Percentiles rank a stretch among this genome's conserved stretches.
These are phyloP conservation scores for Trametes sanguinea DNA, from an alignment of 768 basidiomycete species.

Conservation along the genomic window DNA sequence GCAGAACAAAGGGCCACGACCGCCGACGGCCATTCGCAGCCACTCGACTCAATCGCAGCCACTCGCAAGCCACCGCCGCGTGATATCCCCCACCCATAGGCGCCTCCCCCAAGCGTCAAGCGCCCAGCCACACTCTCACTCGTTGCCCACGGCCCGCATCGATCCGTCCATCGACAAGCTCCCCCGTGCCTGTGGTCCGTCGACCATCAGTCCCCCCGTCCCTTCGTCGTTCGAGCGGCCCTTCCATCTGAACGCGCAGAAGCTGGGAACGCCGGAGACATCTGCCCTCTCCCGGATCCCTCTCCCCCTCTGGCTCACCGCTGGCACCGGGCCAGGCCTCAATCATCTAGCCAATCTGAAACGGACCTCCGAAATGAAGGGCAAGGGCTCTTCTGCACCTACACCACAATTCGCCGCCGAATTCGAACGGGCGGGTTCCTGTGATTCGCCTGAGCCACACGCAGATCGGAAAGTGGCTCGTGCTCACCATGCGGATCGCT, in stretches of 20 bases:
- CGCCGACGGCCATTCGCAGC: not conserved
- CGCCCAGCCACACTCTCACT: constrained; percentile 1
- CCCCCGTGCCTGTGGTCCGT: constrained; percentile 16
- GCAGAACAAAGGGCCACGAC: constrained; percentile 16
- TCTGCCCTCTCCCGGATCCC: constrained; percentile 9
- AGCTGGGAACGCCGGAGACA: constrained; percentile 14
- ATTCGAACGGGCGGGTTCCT: not conserved
- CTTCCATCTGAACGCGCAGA: constrained; percentile 18
- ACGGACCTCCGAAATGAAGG: constrained; percentile 24
- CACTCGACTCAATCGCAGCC: not conserved
- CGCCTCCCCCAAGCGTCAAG: not conserved
- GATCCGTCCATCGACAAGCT: constrained; percentile 15
- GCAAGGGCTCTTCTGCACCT: not conserved
- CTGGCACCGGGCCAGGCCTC: constrained; percentile 17
- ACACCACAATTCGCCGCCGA: not conserved
- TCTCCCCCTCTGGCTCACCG: constrained; percentile 6
- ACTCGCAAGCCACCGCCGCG: constrained; percentile 3
- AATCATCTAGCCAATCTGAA: constrained; percentile 14
- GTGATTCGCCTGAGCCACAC: constrained; percentile 11
- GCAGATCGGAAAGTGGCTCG: constrained; percentile 9
- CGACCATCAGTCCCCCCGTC: too few species aligned
- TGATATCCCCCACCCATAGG: constrained; percentile 1
- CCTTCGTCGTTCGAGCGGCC: not conserved
- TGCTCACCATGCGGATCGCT: not conserved
- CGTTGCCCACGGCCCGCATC: constrained; percentile 12